Base-by-base conservation (phyloP, 2,329 filamentous ascomycete species). In the Penicillium aurantiogriseum region DNA sequence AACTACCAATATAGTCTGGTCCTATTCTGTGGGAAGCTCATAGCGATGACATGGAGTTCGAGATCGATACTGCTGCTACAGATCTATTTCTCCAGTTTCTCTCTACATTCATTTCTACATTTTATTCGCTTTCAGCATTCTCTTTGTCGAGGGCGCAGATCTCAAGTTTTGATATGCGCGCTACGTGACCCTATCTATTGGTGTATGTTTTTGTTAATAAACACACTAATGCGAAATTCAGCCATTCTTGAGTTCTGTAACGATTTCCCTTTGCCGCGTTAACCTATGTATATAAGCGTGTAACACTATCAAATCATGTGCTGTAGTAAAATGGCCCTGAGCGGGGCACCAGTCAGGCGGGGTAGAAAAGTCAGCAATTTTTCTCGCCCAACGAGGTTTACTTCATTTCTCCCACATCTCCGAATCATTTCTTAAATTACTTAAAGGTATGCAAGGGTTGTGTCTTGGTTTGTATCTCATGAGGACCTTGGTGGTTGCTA, bases 291-390 rank as follows among this genome's bases (percentile, higher is more conserved):
- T 33, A 33, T 33, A 33, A 33, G 31, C 31, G 31, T 33, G 8
- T 25, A n/a, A 33, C n/a, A 17, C 17, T 11, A 33, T 33, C 27
- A 33, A 43, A 44, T 51, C 40, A 54, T 47, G 29, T 23, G 51
- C 25, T 13, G 6, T 21, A 47, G 10, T 9, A 8, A 27, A 44
- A 17, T 19, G 21, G 27, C 36, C 31, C 13, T 51, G 10, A 57
- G 54, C 54, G 54, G 54, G 54, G 54, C 54, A 46, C 54, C 54
- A 56, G 54, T 57, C 49, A 57, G 54, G 54, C 54, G 54, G 54
- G 54, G 54, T 57, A 53, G 19, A 57, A 57, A 57, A 57, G 54
- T 53, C 54, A 53, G 54, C 49, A 57, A 53, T 53, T 57, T 57
- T 53, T 57, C n/a, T 15, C n/a, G 27, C 36, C 29, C 27, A 54